Evolutionary conservation across 1,284 basidiomycete genomes (phyloP).

Genomic region (Marasmius sp.): DNA sequence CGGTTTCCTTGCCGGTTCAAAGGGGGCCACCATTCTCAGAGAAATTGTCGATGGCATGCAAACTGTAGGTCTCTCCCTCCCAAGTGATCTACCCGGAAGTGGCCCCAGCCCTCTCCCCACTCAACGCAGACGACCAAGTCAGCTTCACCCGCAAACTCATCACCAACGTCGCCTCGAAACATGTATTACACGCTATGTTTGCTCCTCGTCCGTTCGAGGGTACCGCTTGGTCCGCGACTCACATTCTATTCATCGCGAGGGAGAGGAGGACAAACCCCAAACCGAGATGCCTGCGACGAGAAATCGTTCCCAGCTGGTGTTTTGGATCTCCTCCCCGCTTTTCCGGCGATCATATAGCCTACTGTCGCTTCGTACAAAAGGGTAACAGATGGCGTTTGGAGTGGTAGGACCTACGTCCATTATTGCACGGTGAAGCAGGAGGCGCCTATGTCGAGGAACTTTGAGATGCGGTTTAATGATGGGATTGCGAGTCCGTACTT

Average conservation of each 20-base stretch:
- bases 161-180: constrained; percentile 47
- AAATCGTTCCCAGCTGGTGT: constrained; percentile 50
- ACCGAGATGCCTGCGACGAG: constrained; percentile 26
- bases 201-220: constrained; percentile 44
- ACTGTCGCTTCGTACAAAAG: constrained; percentile 61
- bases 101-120: constrained; percentile 56
- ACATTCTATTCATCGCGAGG: constrained; percentile 43
- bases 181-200: constrained; percentile 54
- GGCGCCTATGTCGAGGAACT: constrained; percentile 56
- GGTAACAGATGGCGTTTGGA: constrained; percentile 64
- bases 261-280: constrained; percentile 6
- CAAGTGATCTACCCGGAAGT: constrained; percentile 63
- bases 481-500: constrained; percentile 50
- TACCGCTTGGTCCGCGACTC: constrained; percentile 46
- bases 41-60: constrained; percentile 52
- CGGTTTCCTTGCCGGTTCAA: constrained; percentile 42
- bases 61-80: constrained; percentile 45
- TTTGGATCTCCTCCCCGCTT: constrained; percentile 53
- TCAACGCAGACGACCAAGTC: constrained; percentile 56
- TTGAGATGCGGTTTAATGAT: constrained; percentile 65
- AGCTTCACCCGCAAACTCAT: constrained; percentile 56
- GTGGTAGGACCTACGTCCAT: constrained; percentile 65
- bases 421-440: constrained; percentile 75
- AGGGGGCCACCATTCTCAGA: constrained; percentile 42
- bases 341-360: constrained; percentile 59